Base-by-base conservation (phyloP, 345 rosid genomes). In the Populus simonii region DNA sequence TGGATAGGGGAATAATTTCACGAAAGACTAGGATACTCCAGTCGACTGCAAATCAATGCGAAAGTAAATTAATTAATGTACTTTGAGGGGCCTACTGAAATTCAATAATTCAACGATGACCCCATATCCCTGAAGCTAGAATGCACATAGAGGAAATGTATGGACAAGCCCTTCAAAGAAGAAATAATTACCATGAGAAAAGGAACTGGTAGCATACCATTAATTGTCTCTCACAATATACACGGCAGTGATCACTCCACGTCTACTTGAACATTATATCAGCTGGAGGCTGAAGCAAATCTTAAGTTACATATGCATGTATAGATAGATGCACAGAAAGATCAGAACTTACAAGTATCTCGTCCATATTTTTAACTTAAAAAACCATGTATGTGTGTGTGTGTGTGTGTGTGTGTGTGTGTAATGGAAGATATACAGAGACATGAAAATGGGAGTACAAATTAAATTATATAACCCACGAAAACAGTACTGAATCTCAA, bases 21-120 rank as follows among this genome's bases (percentile, higher is more conserved):
- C 45, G 45, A 10, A 41, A 41, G 15, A 41, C 45, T 10, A 41
- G 45, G 45, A 41, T 29, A 62, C 66, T 29, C 35, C 36, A 25
- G 47, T 57, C 9, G 31, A 38, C 68, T 20, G 17, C 45, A 27
- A 22, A 41, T 23, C 15, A 31, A 45, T 43, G 61, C 29, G 66
- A 27, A 65, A 61, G 35, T 41, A 74, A 38, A 43, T 74, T 38
- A 7, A 53, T 53, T 20, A 53, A 36, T 27, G 20, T 6, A 23
- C 49, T 61, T 61, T 7, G 69, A 74, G 39, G 76, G 66, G 29
- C 71, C 77, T 74, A 20, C 77, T 18, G 59, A 22, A 47, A 65
- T 75, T 41, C 71, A 75, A 33, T 75, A 16, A 74, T 63, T 74
- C 66, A 25, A 39, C 29, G 45, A 59, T 23, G 65, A 59, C 6